Conservation (phyloP, 2,329 filamentous ascomycete species). For the Pseudogymnoascus sp. region DNA sequence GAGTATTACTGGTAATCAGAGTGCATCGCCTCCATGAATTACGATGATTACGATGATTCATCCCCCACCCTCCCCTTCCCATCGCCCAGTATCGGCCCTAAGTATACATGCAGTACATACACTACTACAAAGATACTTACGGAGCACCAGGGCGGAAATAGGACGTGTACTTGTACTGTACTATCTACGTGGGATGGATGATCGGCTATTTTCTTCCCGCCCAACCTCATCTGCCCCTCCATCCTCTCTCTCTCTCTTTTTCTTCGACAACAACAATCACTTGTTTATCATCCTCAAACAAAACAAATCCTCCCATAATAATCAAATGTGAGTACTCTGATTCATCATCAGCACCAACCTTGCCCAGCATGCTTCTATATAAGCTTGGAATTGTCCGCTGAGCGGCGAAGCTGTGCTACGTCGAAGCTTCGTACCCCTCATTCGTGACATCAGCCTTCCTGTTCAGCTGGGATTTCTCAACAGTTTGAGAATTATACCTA, state of each 20-base stretch:
- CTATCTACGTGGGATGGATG: neutral
- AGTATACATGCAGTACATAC: constrained; percentile 3
- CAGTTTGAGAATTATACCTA: neutral
- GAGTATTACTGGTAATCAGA: neutral
- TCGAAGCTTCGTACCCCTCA: constrained; percentile 7
- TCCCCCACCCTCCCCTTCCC: constrained; percentile 9
- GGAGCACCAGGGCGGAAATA: neutral
- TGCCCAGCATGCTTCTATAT: neutral
- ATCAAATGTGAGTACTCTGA: neutral
- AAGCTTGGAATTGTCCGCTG: neutral
- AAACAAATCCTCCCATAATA: constrained; percentile 7
- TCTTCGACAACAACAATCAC: constrained; percentile 6
- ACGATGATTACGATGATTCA: constrained; percentile 63
- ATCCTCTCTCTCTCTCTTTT: constrained; percentile 2
- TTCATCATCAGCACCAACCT: neutral
- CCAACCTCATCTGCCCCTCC: constrained; percentile 10
- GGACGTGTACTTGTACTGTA: neutral
- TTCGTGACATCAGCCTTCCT: constrained; percentile 6
- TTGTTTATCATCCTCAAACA: constrained; percentile 5
- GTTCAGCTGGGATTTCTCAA: neutral
- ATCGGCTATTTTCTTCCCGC: constrained; percentile 11
- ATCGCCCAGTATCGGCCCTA: constrained; percentile 1
- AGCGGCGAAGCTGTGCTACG: neutral
- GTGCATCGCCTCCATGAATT: constrained; percentile 27
- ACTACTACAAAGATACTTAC: neutral